These are phyloP conservation scores for Mycena haematopus DNA, from an alignment of 768 basidiomycete genomes.

Conservation along the genomic window DNA sequence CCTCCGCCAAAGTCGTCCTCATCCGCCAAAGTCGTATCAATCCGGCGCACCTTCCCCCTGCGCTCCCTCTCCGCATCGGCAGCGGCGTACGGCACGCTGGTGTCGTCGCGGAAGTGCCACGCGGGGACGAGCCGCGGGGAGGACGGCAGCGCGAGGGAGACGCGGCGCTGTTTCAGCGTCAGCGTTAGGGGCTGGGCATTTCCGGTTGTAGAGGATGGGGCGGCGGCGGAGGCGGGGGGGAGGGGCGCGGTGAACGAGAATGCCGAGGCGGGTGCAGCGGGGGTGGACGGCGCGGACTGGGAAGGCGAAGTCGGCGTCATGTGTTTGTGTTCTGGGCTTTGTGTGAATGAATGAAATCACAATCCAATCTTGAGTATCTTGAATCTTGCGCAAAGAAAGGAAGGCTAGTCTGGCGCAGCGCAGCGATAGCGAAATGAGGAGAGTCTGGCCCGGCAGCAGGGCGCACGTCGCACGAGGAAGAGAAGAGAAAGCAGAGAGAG, in stretches of 20 bases:
- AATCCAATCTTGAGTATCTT: no score
- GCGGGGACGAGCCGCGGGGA: slow-evolving; percentile 70
- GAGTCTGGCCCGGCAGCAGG: no score
- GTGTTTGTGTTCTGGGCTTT: not conserved
- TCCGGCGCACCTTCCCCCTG: slow-evolving; percentile 64
- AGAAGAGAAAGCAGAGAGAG: no score
- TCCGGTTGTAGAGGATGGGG: no score
- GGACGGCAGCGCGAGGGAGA: slow-evolving; percentile 73
- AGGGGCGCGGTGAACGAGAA: not conserved
- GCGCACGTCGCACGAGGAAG: no score
- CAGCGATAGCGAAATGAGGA: no score
- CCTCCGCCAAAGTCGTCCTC: slow-evolving; percentile 31
- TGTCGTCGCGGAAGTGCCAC: slow-evolving; percentile 83
- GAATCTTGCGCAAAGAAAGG: no score
- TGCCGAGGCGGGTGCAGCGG: not conserved
- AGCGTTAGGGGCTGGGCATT: no score
- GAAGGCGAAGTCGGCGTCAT: not conserved
- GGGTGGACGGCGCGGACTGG: no score
- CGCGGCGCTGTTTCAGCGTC: slow-evolving; percentile 72
- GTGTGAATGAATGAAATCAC: no score
- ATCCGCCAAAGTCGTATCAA: slow-evolving; percentile 35
- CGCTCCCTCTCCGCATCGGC: slow-evolving; percentile 59
- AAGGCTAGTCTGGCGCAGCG: no score
- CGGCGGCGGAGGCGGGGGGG: not conserved
- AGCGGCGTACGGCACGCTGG: slow-evolving; percentile 45